Evolutionary conservation across 2,329 filamentous ascomycete genomes (phyloP).

Genomic region (Cordyceps pruinosa): DNA sequence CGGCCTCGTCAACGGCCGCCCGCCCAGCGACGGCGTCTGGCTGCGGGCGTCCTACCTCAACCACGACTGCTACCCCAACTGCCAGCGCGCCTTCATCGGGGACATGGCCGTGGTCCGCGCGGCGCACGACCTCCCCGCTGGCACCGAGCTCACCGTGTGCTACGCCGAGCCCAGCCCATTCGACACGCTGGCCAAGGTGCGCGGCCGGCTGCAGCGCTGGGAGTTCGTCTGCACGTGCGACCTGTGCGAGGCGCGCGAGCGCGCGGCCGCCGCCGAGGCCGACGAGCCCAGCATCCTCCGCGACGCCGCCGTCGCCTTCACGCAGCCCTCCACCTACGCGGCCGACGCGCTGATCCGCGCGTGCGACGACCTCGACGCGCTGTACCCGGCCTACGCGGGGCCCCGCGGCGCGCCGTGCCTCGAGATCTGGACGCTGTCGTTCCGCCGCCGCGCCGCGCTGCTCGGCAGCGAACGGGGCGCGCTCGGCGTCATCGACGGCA

Average conservation of each 20-base stretch:
- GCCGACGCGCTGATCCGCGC: constrained; percentile 32
- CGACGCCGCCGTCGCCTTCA: not conserved
- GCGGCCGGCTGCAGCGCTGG: not conserved
- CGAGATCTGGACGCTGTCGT: not conserved
- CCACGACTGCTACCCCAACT: constrained; percentile 36
- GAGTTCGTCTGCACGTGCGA: not conserved
- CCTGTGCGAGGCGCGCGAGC: not conserved
- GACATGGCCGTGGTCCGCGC: constrained; percentile 38
- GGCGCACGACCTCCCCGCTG: constrained; percentile 24
- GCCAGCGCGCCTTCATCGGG: constrained; percentile 32
- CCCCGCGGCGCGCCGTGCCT: not conserved
- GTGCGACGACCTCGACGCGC: constrained; percentile 36
- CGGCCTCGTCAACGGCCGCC: not conserved
- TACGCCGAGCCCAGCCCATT: constrained; percentile 18
- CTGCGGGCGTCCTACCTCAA: constrained; percentile 33
- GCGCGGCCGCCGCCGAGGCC: too few relatives aligned
- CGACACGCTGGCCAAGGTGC: not conserved
- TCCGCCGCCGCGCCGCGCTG: not conserved
- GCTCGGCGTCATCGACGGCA: not conserved
- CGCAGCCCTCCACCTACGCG: too few relatives aligned
- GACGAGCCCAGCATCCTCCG: not conserved
- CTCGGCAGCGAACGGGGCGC: too few relatives aligned
- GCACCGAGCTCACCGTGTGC: constrained; percentile 32
- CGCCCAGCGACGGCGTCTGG: constrained; percentile 29
- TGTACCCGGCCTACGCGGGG: not conserved